These are phyloP conservation scores for Talaromyces verruculosus DNA, from an alignment of 2,329 filamentous ascomycete genomes.

Conservation along the genomic window DNA sequence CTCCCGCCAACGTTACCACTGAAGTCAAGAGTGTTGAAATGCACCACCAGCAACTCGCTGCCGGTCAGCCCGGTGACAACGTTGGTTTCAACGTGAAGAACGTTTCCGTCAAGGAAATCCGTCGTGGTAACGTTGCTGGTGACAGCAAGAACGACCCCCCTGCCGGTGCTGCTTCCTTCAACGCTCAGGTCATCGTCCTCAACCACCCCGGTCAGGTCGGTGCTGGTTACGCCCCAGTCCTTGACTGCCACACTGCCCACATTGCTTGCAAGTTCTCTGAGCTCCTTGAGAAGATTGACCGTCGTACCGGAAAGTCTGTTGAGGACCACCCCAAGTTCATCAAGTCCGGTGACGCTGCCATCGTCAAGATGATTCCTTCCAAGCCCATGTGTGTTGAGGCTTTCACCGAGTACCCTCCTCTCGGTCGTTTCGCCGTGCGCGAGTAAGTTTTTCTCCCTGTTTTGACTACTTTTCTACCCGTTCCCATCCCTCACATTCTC, in stretches of 20 bases:
- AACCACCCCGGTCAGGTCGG: slow-evolving; percentile 99
- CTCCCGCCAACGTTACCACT: slow-evolving; percentile 97
- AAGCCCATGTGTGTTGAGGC: slow-evolving; percentile 99
- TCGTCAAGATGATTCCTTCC: slow-evolving; percentile 99
- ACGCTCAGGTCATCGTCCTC: slow-evolving; percentile 99
- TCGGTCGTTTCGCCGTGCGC: slow-evolving; percentile 99
- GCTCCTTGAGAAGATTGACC: slow-evolving; percentile 99
- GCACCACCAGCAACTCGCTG: slow-evolving; percentile 98
- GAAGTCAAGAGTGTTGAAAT: slow-evolving; percentile 99
- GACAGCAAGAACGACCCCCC: slow-evolving; percentile 99
- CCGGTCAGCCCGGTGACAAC: slow-evolving; percentile 99
- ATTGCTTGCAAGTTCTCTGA: slow-evolving; percentile 99
- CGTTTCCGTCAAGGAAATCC: slow-evolving; percentile 99
- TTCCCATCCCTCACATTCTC: not conserved
- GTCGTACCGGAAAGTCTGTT: slow-evolving; percentile 97
- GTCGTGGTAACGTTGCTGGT: slow-evolving; percentile 99
- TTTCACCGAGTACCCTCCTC: slow-evolving; percentile 99
- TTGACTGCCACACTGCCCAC: slow-evolving; percentile 99
- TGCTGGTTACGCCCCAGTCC: slow-evolving; percentile 97
- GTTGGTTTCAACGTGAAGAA: slow-evolving; percentile 99
- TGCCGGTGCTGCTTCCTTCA: slow-evolving; percentile 85
- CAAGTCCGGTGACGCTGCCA: slow-evolving; percentile 99
- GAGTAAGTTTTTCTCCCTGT: slow-evolving; percentile 48
- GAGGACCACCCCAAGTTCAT: slow-evolving; percentile 97
- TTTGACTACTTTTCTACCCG: not conserved